Percentiles rank a stretch among this genome's conserved stretches.
phyloP scores from a whole-genome alignment of 495 filamentous ascomycete species.

The Penicillium roqueforti region DNA sequence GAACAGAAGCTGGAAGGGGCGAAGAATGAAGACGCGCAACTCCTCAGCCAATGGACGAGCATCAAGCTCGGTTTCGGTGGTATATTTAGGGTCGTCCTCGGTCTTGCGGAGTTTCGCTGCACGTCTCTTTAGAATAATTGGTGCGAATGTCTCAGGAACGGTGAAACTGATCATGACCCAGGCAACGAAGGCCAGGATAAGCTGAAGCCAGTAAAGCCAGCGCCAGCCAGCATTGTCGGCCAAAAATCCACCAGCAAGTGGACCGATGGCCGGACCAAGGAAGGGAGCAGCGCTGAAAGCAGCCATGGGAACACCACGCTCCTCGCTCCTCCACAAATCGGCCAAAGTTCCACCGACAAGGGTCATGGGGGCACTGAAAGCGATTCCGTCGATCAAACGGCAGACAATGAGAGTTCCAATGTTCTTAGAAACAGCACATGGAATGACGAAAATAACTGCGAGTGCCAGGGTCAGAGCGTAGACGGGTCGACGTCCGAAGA shows the following conservation, averaged over 20 bases:
- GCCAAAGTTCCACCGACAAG: slow-evolving; percentile 74
- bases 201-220: slow-evolving; percentile 82
- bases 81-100: slow-evolving; percentile 59
- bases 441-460: slow-evolving; percentile 73
- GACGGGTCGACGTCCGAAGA: slow-evolving; percentile 63
- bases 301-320: slow-evolving; percentile 82
- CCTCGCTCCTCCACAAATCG: slow-evolving; percentile 79
- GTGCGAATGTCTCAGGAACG: slow-evolving; percentile 76
- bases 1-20: slow-evolving; percentile 78
- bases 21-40: slow-evolving; percentile 62
- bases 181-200: slow-evolving; percentile 62
- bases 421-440: slow-evolving; percentile 70
- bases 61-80: slow-evolving; percentile 73
- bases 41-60: slow-evolving; percentile 58
- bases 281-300: slow-evolving; percentile 78
- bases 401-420: slow-evolving; percentile 70
- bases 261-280: slow-evolving; percentile 68
- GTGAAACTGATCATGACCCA: slow-evolving; percentile 74
- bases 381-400: slow-evolving; percentile 72
- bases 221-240: slow-evolving; percentile 67
- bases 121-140: slow-evolving; percentile 60
- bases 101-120: slow-evolving; percentile 63
- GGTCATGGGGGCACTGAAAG: slow-evolving; percentile 80
- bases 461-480: slow-evolving; percentile 54
- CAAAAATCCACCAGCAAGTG: slow-evolving; percentile 72